phyloP scores from a whole-genome alignment of 225 moss, liverwort and hornwort species.

The Bryum argenteum region DNA sequence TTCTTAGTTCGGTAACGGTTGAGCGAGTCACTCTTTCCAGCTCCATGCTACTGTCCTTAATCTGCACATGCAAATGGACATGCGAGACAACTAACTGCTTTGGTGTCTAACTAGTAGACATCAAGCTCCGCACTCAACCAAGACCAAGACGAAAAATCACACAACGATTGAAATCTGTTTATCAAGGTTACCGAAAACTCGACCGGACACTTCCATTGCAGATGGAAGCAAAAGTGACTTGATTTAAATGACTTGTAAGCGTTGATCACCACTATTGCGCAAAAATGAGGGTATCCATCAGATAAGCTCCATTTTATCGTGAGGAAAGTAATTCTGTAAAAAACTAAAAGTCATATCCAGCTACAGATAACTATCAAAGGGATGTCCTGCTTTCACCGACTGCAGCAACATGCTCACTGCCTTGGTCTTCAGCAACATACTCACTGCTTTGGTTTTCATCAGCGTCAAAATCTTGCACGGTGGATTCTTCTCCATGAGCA shows the following conservation, averaged over 20 bases:
- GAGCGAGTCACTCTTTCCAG: no score
- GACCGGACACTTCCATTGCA: background rate
- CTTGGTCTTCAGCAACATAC: conserved; percentile 9
- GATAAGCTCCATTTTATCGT: conserved; percentile 17
- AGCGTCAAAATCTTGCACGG: conserved; percentile 5
- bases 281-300: conserved; percentile 10
- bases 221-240: background rate
- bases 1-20: no score
- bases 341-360: conserved; percentile 15
- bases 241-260: background rate
- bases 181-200: background rate
- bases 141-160: background rate
- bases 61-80: no score
- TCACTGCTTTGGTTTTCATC: conserved; percentile 26
- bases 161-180: background rate
- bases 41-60: no score
- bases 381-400: conserved; percentile 25
- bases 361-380: conserved; percentile 16
- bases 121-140: background rate
- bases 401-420: conserved; percentile 12
- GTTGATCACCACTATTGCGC: background rate
- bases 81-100: background rate
- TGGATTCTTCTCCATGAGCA: conserved; percentile 16
- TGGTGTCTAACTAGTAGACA: background rate
- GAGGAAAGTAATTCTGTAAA: conserved; percentile 6